A percentile compares a stretch with the other conserved stretches of the same genome.
These are phyloP conservation scores for Hymenoscyphus occultus DNA, from an alignment of 2,329 filamentous ascomycete species.

Conservation along the genomic window DNA sequence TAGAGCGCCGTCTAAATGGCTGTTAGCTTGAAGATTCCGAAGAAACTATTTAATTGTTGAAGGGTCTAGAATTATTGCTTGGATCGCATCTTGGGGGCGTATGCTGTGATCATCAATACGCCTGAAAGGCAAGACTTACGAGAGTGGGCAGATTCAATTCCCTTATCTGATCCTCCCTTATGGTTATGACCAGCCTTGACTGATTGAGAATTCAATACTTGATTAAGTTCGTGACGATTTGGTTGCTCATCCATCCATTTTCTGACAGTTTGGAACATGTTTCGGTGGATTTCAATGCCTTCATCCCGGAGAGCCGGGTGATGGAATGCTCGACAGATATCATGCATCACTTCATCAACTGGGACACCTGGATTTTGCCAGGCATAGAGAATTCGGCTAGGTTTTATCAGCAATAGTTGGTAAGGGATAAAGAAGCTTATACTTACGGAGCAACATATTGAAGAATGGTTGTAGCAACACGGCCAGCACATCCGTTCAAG, in stretches of 20 bases:
- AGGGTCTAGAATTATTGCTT: no score
- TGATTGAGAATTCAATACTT: conserved; percentile 75
- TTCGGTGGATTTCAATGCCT: conserved; percentile 72
- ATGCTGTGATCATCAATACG: neutral
- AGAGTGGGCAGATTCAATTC: conserved; percentile 31
- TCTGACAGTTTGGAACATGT: conserved; percentile 86
- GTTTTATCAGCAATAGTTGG: conserved; percentile 26
- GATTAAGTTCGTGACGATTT: conserved; percentile 66
- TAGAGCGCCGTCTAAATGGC: conserved; percentile 24
- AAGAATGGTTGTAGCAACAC: conserved; percentile 70
- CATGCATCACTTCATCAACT: conserved; percentile 77
- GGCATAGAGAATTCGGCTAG: conserved; percentile 76
- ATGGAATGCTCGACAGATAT: conserved; percentile 82
- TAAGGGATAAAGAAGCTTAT: conserved; percentile 40
- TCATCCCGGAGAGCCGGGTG: conserved; percentile 82
- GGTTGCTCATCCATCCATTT: conserved; percentile 72
- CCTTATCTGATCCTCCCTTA: conserved; percentile 40
- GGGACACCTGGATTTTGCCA: conserved; percentile 87
- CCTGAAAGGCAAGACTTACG: conserved; percentile 20
- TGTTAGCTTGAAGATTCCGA: neutral
- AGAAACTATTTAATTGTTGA: no score
- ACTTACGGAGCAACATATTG: conserved; percentile 83
- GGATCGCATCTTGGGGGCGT: no score
- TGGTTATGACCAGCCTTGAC: conserved; percentile 85
- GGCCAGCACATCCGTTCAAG: conserved; percentile 73